A percentile compares a stretch with the other conserved stretches of the same genome.
These are phyloP conservation scores for Macrophomina tecta DNA, from an alignment of 2,329 filamentous ascomycete species.

Conservation along the genomic window DNA sequence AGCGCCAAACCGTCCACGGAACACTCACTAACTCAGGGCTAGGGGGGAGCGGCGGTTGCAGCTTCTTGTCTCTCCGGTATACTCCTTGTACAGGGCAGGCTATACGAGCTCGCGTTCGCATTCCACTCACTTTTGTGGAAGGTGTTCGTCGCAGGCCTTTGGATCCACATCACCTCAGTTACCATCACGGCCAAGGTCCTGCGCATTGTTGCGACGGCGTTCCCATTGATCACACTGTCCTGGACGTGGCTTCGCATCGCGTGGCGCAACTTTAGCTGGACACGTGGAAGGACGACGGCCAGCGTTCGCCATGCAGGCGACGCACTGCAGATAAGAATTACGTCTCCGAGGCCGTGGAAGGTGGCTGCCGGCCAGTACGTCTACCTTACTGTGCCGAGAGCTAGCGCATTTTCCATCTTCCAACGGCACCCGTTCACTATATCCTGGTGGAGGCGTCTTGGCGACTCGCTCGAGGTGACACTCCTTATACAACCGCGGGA, in stretches of 20 bases:
- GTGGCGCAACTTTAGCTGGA: constrained; percentile 1
- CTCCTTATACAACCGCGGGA: constrained; percentile 27
- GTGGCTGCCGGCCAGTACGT: constrained; percentile 31
- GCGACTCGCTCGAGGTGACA: constrained; percentile 26
- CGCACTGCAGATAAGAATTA: constrained; percentile 29
- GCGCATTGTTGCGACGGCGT: not conserved
- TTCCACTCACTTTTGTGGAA: not conserved
- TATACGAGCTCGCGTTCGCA: not conserved
- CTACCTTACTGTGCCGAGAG: constrained; percentile 30
- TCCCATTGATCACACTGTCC: not conserved
- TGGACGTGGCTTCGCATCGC: not conserved
- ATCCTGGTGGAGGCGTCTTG: not conserved
- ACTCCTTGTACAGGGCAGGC: not conserved
- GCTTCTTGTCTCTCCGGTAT: not conserved
- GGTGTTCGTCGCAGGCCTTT: not conserved
- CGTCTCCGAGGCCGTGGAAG: constrained; percentile 29
- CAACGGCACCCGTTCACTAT: constrained; percentile 46
- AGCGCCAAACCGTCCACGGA: not conserved
- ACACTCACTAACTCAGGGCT: not conserved
- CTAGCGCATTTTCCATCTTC: constrained; percentile 30
- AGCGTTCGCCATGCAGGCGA: not conserved
- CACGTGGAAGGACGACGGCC: not conserved
- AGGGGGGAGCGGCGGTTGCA: not conserved
- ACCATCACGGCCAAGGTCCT: not conserved
- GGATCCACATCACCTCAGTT: not conserved